Conservation (phyloP, 768 basidiomycete species). For the Termitomyces sp. region DNA sequence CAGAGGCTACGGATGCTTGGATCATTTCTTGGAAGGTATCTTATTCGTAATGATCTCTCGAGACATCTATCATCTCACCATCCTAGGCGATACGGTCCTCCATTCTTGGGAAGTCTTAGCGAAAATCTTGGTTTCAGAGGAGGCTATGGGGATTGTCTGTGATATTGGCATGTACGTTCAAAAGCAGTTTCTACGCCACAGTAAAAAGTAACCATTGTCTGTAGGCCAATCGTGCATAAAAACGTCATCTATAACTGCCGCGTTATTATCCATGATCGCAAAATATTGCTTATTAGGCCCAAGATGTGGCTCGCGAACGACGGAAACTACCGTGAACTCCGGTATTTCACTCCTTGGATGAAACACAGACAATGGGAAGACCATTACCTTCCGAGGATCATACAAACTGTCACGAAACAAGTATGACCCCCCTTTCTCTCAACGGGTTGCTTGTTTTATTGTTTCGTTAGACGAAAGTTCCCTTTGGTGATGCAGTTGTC, state of each 20-base stretch:
- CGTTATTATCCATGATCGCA: conserved; percentile 78
- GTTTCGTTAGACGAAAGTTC: conserved; percentile 67
- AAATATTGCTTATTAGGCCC: conserved; percentile 92
- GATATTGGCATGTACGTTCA: conserved; percentile 89
- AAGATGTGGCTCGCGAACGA: conserved; percentile 99
- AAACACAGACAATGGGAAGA: conserved; percentile 90
- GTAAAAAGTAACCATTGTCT: not conserved
- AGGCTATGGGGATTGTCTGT: conserved; percentile 82
- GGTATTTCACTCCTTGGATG: conserved; percentile 94
- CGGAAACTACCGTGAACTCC: conserved; percentile 89
- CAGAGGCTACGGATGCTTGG: conserved; percentile 95
- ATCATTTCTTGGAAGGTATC: conserved; percentile 94
- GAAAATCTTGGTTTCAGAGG: conserved; percentile 81
- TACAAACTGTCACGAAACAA: conserved; percentile 86
- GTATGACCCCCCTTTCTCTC: conserved; percentile 31
- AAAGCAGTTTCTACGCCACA: not conserved
- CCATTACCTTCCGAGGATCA: conserved; percentile 86
- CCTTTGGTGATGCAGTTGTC: conserved; percentile 93
- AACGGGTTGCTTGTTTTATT: not conserved
- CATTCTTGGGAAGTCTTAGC: conserved; percentile 98
- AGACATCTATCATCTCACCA: not conserved
- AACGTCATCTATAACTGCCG: conserved; percentile 98
- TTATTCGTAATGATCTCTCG: not conserved
- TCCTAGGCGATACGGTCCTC: conserved; percentile 85
- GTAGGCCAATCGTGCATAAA: conserved; percentile 95